phyloP scores from a whole-genome alignment of 306 rosid species.

The Elaeagnus macrophylla region DNA sequence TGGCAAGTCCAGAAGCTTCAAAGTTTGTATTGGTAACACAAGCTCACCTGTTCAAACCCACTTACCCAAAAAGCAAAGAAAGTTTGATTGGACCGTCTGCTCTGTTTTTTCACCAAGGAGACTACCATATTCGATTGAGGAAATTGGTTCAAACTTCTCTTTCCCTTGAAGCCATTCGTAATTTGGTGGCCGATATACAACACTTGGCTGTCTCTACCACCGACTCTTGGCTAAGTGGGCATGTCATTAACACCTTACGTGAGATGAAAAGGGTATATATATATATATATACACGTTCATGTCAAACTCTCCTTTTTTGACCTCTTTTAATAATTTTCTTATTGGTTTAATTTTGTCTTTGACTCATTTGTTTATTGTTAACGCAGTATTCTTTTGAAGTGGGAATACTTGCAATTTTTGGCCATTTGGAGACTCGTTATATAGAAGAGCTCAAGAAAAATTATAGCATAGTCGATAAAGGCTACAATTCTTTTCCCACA shows the following conservation, averaged over 20 bases:
- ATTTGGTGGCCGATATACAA: constrained; percentile 39
- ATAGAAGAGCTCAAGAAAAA: constrained; percentile 54
- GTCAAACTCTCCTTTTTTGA: constrained; percentile 20
- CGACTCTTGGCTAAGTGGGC: constrained; percentile 51
- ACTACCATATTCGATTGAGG: constrained; percentile 50
- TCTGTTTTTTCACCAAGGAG: constrained; percentile 81
- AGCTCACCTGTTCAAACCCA: constrained; percentile 72
- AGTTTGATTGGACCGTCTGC: constrained; percentile 78
- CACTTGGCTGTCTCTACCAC: constrained; percentile 42
- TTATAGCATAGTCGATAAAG: constrained; percentile 64
- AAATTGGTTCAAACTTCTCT: constrained; percentile 63
- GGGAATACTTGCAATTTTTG: constrained; percentile 68
- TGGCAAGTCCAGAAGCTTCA: constrained; percentile 79
- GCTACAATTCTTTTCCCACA: constrained; percentile 78
- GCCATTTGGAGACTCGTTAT: constrained; percentile 43
- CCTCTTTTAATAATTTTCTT: background rate
- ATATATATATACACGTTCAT: no score
- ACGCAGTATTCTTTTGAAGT: constrained; percentile 68
- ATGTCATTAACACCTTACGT: constrained; percentile 38
- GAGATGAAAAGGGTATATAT: constrained; percentile 78
- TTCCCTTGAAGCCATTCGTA: constrained; percentile 40
- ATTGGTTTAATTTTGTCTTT: constrained; percentile 1
- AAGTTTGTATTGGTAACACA: constrained; percentile 72
- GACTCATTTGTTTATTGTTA: constrained; percentile 7
- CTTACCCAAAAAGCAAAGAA: constrained; percentile 89